Conservation (phyloP, 495 filamentous ascomycete genomes). For the Apodospora peruviana region DNA sequence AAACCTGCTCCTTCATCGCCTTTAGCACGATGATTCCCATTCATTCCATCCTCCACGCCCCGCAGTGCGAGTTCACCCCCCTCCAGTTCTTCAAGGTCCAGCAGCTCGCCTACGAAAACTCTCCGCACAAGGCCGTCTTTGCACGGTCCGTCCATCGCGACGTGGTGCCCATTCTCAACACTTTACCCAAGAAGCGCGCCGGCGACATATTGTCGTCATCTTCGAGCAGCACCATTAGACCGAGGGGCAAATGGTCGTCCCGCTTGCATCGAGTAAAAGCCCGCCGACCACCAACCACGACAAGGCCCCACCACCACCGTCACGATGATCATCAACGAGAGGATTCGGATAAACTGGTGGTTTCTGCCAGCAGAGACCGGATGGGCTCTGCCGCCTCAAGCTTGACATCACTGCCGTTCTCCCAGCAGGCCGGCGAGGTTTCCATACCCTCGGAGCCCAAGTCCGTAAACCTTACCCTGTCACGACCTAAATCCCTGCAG, state of each 20-base stretch:
- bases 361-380: background rate
- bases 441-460: background rate
- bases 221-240: background rate
- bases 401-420: background rate
- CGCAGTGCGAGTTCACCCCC: constrained; percentile 38
- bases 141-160: constrained; percentile 40
- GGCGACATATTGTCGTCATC: constrained; percentile 17
- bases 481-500: background rate
- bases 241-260: background rate
- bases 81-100: constrained; percentile 46
- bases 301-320: background rate
- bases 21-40: constrained; percentile 43
- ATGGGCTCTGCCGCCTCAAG: background rate
- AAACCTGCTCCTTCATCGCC: constrained; percentile 34
- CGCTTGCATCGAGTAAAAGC: no score
- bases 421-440: background rate
- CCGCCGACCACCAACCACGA: constrained; percentile 5
- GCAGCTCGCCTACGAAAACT: constrained; percentile 40
- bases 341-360: background rate
- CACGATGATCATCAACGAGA: background rate
- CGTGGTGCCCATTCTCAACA: constrained; percentile 33
- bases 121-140: constrained; percentile 38
- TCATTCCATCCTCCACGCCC: constrained; percentile 25
- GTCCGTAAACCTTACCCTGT: background rate
- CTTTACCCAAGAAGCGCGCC: constrained; percentile 4